Evolutionary conservation across 2,329 filamentous ascomycete genomes (phyloP), one percentile per base, ranked within the genome.

Genomic region (Colletotrichum tropicicola): DNA sequence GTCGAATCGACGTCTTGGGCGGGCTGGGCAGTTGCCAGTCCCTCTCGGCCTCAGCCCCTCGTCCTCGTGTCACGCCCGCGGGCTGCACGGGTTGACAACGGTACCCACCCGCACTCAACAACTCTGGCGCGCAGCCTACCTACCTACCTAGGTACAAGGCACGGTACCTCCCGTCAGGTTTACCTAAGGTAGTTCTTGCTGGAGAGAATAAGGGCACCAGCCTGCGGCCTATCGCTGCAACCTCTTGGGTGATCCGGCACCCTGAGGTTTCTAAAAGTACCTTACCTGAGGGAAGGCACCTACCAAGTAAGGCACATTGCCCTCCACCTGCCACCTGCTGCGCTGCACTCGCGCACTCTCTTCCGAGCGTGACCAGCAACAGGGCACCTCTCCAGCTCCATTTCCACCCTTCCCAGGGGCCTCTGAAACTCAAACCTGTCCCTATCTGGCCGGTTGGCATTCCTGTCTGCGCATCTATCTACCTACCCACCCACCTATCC

Each of bases 381-480:
- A 61, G 57, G 35, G 58, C 57, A 32, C 41, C 60, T 59, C 27
- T 53, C 27, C 12, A n/a, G n/a, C n/a, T n/a, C 32, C 32, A 35
- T 57, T 43, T 51, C 55, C 44, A 32, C 25, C 32, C 55, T 51
- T 59, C 35, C 32, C 61, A 65, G 61, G 56, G 61, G 58, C 49
- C 61, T 65, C 61, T 61, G 61, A 65, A 65, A 61, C 61, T 45
- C 49, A 56, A 61, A 65, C 49, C 57, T 61, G 57, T 65, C 61
- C 61, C 57, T 65, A 65, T 56, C 61, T 61, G 61, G 61, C 57
- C 41, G 49, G 57, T 41, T 51, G 28, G 43, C 61, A 61, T 61
- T 59, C 55, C 41, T 25, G 51, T 35, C 43, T 41, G 45, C 43
- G 23, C 54, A 49, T 43, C 48, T 43, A 39, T 56, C 60, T 32